Evolutionary conservation across 495 filamentous ascomycete species (phyloP), one percentile per base, ranked within the genome.

Genomic region (Lophiotrema nucula): DNA sequence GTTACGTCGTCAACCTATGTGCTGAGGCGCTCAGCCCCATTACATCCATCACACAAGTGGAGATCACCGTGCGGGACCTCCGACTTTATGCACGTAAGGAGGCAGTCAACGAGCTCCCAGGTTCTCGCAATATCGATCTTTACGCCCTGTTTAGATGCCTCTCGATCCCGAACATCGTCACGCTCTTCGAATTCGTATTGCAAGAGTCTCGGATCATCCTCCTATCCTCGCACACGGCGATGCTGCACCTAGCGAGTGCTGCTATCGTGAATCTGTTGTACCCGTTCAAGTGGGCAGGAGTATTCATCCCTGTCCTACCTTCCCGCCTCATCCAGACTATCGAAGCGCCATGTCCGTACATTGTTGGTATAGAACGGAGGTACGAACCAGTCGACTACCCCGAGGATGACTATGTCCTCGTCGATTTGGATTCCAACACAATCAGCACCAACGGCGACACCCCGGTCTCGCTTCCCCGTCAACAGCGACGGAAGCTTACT

Each of bases 1-100:
- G 90, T 73, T 98, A 97, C 73, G 93, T 98, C 35, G 88, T 97
- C 74, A 98, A 98, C 68, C 81, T 98, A 19, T 98, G 93, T 72
- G 92, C 91, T 11, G 95, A 97, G 70, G 93, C 93, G 4, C 85
- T 92, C 62, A 89, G 88, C 62, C 93, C 93, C 2, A 85, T 92
- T 19, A 86, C 88, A 22, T 97, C 93, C 3, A 90, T 91, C 71
- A 98, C 93, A 0, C 95, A 97, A 69, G 92, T 97, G 16, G 93
- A 98, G 74, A 77, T 98, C 18, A 83, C 87, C 1, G 85, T 98
- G 15, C 84, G 93, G 42, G 93, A 98, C 65, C 76, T 98, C 56
- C 87, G 92, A 12, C 73, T 98, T 28, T 96, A 95, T 73, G 91
- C 93, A 1, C 83, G 93, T 33, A 93, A 93, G 65, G 93, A 97